Percentiles rank a stretch among this genome's conserved stretches.
Conservation (phyloP, 1,284 basidiomycete genomes). For the Phlebopus sp. region DNA sequence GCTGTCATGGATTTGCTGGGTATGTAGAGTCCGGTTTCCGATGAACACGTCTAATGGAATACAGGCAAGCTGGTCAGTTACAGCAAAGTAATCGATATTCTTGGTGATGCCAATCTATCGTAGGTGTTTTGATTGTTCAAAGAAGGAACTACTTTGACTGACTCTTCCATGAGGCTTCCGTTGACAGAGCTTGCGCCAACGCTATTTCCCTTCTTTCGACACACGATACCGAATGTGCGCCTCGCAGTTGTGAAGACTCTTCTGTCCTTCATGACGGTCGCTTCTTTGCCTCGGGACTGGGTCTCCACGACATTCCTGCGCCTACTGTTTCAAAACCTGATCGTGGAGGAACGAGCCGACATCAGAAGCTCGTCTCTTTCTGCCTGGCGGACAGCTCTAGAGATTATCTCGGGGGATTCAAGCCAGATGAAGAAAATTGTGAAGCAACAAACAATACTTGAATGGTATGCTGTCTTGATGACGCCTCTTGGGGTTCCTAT, state of each 20-base stretch:
- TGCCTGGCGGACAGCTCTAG: constrained; percentile 77
- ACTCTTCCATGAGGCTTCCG: constrained; percentile 55
- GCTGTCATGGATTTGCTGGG: constrained; percentile 96
- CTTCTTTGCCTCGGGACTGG: constrained; percentile 81
- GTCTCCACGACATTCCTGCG: constrained; percentile 75
- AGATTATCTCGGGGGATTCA: constrained; percentile 45
- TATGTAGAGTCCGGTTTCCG: constrained; percentile 33
- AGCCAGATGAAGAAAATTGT: constrained; percentile 53
- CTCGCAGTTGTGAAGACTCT: constrained; percentile 91
- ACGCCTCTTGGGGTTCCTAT: constrained; percentile 86
- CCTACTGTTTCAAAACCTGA: constrained; percentile 91
- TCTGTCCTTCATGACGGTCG: constrained; percentile 79
- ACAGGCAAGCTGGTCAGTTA: constrained; percentile 81
- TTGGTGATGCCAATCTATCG: constrained; percentile 67
- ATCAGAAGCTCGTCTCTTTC: constrained; percentile 79
- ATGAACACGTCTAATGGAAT: constrained; percentile 3
- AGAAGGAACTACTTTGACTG: constrained; percentile 10
- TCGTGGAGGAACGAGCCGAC: constrained; percentile 88
- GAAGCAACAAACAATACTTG: constrained; percentile 54
- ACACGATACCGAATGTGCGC: constrained; percentile 93
- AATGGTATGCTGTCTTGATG: constrained; percentile 90
- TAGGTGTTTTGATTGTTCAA: constrained; percentile 38
- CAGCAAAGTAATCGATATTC: constrained; percentile 74
- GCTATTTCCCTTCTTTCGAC: constrained; percentile 95
- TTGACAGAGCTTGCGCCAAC: constrained; percentile 81